Evolutionary conservation across 768 basidiomycete species (phyloP).

Genomic region (Polyporus arcularius): DNA sequence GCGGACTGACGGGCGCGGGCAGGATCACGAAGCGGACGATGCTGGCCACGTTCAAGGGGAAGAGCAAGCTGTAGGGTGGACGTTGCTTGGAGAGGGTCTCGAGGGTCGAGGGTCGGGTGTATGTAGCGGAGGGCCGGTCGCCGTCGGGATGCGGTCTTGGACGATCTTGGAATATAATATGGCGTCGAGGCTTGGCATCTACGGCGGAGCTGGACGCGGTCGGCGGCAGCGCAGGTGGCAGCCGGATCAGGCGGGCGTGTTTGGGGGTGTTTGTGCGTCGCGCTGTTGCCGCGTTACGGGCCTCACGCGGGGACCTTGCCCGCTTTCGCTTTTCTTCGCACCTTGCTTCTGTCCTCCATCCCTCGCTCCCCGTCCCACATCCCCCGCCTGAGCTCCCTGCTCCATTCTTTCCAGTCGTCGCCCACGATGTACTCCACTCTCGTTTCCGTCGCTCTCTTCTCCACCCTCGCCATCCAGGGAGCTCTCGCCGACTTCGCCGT

Average conservation of each 20-base stretch:
- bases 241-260: conserved; percentile 9
- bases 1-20: conserved; percentile 6
- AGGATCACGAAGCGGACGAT: conserved; percentile 71
- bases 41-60: conserved; percentile 62
- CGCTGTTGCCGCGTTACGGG: conserved; percentile 17
- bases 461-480: conserved; percentile 51
- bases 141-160: background rate
- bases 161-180: background rate
- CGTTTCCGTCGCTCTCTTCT: conserved; percentile 72
- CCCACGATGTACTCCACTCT: conserved; percentile 75
- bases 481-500: conserved; percentile 58
- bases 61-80: conserved; percentile 43
- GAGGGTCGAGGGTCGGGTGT: background rate
- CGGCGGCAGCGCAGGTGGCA: background rate
- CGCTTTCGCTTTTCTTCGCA: conserved; percentile 18
- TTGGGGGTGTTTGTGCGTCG: conserved; percentile 19
- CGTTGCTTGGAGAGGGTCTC: too few relatives aligned
- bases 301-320: conserved; percentile 13
- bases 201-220: background rate
- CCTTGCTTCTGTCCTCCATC: conserved; percentile 29
- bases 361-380: conserved; percentile 30
- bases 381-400: conserved; percentile 30
- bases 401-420: conserved; percentile 25
- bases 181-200: conserved; percentile 9
- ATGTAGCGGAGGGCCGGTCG: background rate